Evolutionary conservation across 768 basidiomycete species (phyloP), one percentile per base, ranked within the genome.

Genomic region (Glaciozyma martinii): DNA sequence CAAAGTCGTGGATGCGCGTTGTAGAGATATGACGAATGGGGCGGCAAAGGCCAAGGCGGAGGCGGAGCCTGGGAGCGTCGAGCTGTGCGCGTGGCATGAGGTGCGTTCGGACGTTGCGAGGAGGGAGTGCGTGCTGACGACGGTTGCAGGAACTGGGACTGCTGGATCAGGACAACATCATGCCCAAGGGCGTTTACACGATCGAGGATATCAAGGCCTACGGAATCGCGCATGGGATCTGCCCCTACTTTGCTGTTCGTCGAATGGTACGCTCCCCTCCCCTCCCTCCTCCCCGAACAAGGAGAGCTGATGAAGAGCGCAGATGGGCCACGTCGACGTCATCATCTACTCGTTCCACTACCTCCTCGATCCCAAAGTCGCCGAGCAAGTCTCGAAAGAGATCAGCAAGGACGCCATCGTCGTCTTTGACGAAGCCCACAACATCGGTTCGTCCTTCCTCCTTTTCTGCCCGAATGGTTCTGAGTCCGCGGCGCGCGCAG

Each of bases 261-360:
- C 79, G 95, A 72, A 98, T 95, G 95, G 94, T 92, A 71, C 70
- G 81, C 74, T n/a, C 37, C 9, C 27, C 47, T 61, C 49, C 29
- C 18, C 42, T 8, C n/a, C 8, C 33, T 29, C 18, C 23, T 8
- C 29, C 10, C 43, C 18, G 16, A 37, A 1, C 33, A 0, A 12
- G 19, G 0, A 23, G 16, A 1, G 40, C 52, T 40, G 23, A 29
- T 5, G 9, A 30, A 25, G 4, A 5, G 9, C n/a, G 29, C 69
- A 98, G 94, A 87, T 99, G 84, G 87, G 90, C 0, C 94, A 93
- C 76, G 89, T 89, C 44, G 90, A 95, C 75, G 82, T 98, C 71
- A 85, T 99, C 77, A 98, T 99, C 77, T 99, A 97, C 75, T 99
- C 95, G 25, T 99, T 98, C 78, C 95, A 99, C 76, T 99, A 99